Conservation (phyloP, 495 filamentous ascomycete genomes). For the Penicillium atrosanguineum region DNA sequence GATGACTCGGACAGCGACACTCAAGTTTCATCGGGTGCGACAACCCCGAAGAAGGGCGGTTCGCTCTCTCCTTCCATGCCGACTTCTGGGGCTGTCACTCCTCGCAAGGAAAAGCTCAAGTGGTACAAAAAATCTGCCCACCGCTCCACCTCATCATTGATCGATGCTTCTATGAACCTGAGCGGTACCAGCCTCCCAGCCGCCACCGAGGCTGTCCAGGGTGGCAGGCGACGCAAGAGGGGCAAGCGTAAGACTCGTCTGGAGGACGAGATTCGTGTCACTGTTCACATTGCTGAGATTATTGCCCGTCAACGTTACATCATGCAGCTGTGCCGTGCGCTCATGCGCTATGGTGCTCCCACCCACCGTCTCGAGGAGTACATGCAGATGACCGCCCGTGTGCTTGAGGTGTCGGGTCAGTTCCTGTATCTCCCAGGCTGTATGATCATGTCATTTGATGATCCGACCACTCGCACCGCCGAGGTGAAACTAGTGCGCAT, state of each 20-base stretch:
- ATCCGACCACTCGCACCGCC: conserved; percentile 82
- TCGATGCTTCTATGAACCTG: conserved; percentile 50
- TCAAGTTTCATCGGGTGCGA: conserved; percentile 33
- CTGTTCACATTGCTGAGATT: conserved; percentile 85
- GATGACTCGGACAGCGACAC: conserved; percentile 44
- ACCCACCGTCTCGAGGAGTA: conserved; percentile 83
- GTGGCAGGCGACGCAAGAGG: conserved; percentile 32
- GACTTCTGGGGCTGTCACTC: conserved; percentile 53
- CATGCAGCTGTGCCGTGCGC: conserved; percentile 77
- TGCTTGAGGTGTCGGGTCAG: conserved; percentile 85
- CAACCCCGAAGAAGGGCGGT: conserved; percentile 32
- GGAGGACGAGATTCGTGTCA: conserved; percentile 70
- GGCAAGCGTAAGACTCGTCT: conserved; percentile 47
- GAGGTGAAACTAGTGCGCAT: conserved; percentile 87
- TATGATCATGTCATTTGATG: conserved; percentile 96
- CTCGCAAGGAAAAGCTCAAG: conserved; percentile 56
- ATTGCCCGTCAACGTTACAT: conserved; percentile 82
- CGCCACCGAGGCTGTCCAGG: conserved; percentile 26
- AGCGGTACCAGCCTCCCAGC: conserved; percentile 34
- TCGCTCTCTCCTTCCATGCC: conserved; percentile 21
- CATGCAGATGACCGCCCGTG: conserved; percentile 85
- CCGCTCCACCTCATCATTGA: conserved; percentile 42
- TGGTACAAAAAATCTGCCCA: conserved; percentile 62
- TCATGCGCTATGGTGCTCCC: conserved; percentile 82
- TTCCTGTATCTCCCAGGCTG: conserved; percentile 90